Conservation (phyloP, 2,329 filamentous ascomycete species). For the Epicoccum nigrum region DNA sequence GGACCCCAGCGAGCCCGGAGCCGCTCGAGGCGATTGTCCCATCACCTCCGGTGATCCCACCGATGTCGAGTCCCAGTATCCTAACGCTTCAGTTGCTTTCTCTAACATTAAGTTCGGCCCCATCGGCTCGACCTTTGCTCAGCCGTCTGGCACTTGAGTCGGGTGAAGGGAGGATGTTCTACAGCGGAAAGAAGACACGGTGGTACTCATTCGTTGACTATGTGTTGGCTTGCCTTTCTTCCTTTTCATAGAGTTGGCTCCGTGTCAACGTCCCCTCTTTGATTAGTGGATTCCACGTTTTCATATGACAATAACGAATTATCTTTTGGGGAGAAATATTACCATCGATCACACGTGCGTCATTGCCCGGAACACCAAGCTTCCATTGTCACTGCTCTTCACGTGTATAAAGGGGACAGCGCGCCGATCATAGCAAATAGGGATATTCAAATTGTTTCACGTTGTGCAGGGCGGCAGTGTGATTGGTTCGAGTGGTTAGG, state of each 20-base stretch:
- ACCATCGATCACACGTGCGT: not conserved
- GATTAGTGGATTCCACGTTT: not conserved
- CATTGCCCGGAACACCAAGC: conserved; percentile 12
- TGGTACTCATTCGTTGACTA: not conserved
- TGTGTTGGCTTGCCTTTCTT: not conserved
- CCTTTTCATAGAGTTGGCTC: not conserved
- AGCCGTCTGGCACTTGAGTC: conserved; percentile 23
- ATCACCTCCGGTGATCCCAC: conserved; percentile 37
- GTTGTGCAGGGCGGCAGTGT: conserved; percentile 15
- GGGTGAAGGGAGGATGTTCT: not conserved
- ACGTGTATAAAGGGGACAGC: conserved; percentile 7
- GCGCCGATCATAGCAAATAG: conserved; percentile 10
- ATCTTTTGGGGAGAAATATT: not conserved
- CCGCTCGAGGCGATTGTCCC: conserved; percentile 38
- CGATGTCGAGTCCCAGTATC: conserved; percentile 32
- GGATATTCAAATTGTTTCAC: conserved; percentile 22
- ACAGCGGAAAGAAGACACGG: not conserved
- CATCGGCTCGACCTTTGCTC: conserved; percentile 38
- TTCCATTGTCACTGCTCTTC: conserved; percentile 2
- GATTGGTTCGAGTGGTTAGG: conserved; percentile 17
- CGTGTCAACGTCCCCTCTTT: conserved; percentile 4
- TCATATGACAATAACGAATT: not conserved
- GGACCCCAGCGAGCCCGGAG: conserved; percentile 35
- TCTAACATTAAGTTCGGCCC: conserved; percentile 42
- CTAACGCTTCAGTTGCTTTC: conserved; percentile 33